A percentile compares a stretch with the other conserved stretches of the same genome.
These are phyloP conservation scores for Termitomyces sp. DNA, from an alignment of 768 basidiomycete species.

Conservation along the genomic window DNA sequence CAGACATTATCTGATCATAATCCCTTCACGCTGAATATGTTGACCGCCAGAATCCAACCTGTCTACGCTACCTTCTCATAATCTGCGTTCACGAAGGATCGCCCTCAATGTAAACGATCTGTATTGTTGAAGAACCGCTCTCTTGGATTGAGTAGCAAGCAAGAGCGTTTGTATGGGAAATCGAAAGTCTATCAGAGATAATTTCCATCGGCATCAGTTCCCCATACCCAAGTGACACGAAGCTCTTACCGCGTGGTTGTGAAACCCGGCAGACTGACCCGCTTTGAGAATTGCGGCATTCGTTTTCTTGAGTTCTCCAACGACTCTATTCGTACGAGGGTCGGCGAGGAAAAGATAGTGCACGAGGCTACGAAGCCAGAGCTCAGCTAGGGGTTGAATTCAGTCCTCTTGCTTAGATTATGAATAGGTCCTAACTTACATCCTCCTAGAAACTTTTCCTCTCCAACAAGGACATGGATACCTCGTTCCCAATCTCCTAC, in stretches of 20 bases:
- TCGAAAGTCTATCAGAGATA: constrained; percentile 21
- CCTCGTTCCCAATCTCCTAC: constrained; percentile 28
- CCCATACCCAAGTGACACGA: neutral
- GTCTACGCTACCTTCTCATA: neutral
- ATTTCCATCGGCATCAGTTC: neutral
- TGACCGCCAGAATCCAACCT: neutral
- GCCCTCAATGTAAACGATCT: constrained; percentile 15
- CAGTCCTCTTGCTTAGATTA: neutral
- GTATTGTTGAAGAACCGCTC: constrained; percentile 26
- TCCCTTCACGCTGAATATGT: neutral
- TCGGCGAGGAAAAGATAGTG: constrained; percentile 42
- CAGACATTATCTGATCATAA: neutral
- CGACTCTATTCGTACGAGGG: constrained; percentile 31
- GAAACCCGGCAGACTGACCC: constrained; percentile 17
- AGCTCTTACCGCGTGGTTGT: constrained; percentile 18
- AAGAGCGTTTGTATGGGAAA: constrained; percentile 30
- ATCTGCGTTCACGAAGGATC: neutral
- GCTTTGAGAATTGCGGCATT: constrained; percentile 22
- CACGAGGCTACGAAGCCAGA: constrained; percentile 29
- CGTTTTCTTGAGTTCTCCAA: constrained; percentile 35
- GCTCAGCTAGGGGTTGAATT: constrained; percentile 19
- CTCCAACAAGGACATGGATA: constrained; percentile 41
- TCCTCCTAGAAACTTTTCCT: constrained; percentile 39
- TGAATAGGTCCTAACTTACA: constrained; percentile 21
- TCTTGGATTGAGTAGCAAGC: constrained; percentile 20